Evolutionary conservation across 2,329 filamentous ascomycete genomes (phyloP), one percentile per base, ranked within the genome.

Genomic region (Alternaria hordeiaustralica): DNA sequence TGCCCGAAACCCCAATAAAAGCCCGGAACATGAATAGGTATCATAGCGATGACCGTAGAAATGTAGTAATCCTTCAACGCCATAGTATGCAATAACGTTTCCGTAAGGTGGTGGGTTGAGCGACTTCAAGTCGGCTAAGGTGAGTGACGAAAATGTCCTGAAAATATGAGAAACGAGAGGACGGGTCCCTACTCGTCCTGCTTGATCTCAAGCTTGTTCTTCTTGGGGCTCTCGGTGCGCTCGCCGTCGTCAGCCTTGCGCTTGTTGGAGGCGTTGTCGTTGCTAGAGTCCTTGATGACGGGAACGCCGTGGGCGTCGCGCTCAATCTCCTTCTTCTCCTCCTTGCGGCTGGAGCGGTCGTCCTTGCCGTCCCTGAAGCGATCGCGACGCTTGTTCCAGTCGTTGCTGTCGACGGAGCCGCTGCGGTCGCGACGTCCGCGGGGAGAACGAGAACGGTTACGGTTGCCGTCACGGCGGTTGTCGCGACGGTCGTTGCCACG

Each of bases 171-270:
- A 55, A 15, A 10, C 13, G 53, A 55, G 53, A 18, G 20, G 20
- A 41, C 9, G 23, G 21, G 8, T 36, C 18, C 61, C 58, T 69
- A 77, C 51, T 71, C 74, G 49, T 78, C 76, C 61, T 77, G 70
- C 71, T 76, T 76, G 67, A 78, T 72, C 69, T 74, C 72, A n/a
- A 78, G 44, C 74, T 78, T 79, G 61, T 66, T 66, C 69, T 78
- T 77, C 75, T 79, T 79, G 49, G 70, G 58, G 57, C 60, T 66
- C 30, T 62, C 64, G 4, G 59, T 64, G 43, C 60, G 63, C 26
- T 69, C 65, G 33, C 66, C 64, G 43, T 74, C 73, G 6, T 71
- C 70, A 36, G 74, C 76, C 71, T 77, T 78, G 72, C 76, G 75
- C 73, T 79, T 79, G 68, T 74, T 77, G 60, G 69, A 71, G 15